phyloP scores from a whole-genome alignment of 441 rosid species.

The Jatropha multifida region DNA sequence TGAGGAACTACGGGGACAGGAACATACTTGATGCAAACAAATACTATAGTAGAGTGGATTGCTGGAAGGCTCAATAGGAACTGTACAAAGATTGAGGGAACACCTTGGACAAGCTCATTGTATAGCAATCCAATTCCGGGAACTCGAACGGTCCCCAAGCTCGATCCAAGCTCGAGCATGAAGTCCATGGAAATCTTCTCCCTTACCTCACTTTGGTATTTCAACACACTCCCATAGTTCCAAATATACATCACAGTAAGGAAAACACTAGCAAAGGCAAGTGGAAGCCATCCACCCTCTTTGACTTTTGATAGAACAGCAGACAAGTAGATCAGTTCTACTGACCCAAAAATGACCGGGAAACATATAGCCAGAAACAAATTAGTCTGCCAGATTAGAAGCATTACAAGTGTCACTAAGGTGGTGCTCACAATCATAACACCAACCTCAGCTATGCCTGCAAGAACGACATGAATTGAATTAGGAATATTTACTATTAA shows the following conservation, averaged over 20 bases:
- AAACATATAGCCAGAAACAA: constrained; percentile 68
- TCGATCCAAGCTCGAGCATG: constrained; percentile 85
- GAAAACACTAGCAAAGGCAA: constrained; percentile 70
- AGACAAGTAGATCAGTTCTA: constrained; percentile 76
- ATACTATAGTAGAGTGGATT: constrained; percentile 77
- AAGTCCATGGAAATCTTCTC: constrained; percentile 86
- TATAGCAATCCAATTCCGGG: constrained; percentile 88
- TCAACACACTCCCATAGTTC: constrained; percentile 94
- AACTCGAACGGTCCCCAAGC: constrained; percentile 74
- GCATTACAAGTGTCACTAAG: constrained; percentile 92
- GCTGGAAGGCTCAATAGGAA: constrained; percentile 89
- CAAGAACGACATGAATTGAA: constrained; percentile 19
- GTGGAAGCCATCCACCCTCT: constrained; percentile 96
- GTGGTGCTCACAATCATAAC: constrained; percentile 90
- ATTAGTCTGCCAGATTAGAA: constrained; percentile 92
- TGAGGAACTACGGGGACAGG: constrained; percentile 92
- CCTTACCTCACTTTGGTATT: constrained; percentile 87
- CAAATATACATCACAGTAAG: constrained; percentile 83
- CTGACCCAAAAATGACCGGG: constrained; percentile 70
- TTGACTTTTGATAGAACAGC: constrained; percentile 73
- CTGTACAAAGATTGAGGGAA: constrained; percentile 88
- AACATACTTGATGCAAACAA: constrained; percentile 91
- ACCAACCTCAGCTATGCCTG: constrained; percentile 98
- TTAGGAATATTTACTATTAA: constrained; percentile 4
- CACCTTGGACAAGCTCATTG: constrained; percentile 86